Percentiles rank a stretch among this genome's conserved stretches.
These are phyloP conservation scores for Sutorius australiensis DNA, from an alignment of 768 basidiomycete species.

Conservation along the genomic window DNA sequence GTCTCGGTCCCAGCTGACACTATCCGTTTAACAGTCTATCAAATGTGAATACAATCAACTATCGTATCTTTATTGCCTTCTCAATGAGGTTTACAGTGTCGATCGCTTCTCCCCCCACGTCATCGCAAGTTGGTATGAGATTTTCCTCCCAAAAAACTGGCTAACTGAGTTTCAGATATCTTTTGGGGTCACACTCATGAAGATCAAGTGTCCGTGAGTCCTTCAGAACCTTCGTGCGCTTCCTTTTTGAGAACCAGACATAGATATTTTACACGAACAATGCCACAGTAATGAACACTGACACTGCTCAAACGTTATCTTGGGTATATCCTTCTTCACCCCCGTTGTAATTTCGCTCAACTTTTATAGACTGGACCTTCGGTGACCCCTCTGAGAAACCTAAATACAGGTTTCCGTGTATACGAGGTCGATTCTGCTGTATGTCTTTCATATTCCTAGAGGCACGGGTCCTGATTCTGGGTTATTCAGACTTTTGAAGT, in stretches of 20 bases:
- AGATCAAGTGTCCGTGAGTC: slow-evolving; percentile 59
- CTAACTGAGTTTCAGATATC: slow-evolving; percentile 43
- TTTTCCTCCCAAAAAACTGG: neutral
- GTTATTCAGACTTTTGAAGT: slow-evolving; percentile 67
- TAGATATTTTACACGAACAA: slow-evolving; percentile 75
- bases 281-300: slow-evolving; percentile 52
- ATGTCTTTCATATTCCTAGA: slow-evolving; percentile 19
- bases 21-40: slow-evolving; percentile 36
- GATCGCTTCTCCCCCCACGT: slow-evolving; percentile 79
- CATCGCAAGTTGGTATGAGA: slow-evolving; percentile 56
- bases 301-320: slow-evolving; percentile 52
- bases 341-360: slow-evolving; percentile 6
- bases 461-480: slow-evolving; percentile 1
- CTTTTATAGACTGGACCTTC: slow-evolving; percentile 60
- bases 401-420: slow-evolving; percentile 68
- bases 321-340: slow-evolving; percentile 37
- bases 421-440: slow-evolving; percentile 54
- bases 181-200: slow-evolving; percentile 79
- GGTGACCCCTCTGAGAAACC: slow-evolving; percentile 62
- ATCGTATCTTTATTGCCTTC: neutral
- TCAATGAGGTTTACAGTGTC: slow-evolving; percentile 40
- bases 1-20: slow-evolving; percentile 1
- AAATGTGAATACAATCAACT: slow-evolving; percentile 35
- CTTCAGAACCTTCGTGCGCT: neutral
- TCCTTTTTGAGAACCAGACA: neutral